phyloP scores from a whole-genome alignment of 2,329 filamentous ascomycete genomes.

The Raffaelea arxii region DNA sequence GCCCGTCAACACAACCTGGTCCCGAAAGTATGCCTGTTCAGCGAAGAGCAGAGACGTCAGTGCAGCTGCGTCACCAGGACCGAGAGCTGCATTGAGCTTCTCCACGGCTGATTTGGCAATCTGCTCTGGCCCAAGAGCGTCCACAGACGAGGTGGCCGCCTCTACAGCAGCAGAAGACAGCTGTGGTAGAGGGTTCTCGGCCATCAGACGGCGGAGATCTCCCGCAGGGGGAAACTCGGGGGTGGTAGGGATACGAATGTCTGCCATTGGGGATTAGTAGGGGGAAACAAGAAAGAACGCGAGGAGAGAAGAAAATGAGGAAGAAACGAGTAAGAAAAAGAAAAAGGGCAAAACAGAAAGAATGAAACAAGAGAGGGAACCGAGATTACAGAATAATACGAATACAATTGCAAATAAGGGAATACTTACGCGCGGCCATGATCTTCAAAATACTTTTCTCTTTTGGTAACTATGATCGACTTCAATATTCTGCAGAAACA shows the following conservation, averaged over 20 bases:
- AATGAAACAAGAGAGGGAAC: too few relatives aligned
- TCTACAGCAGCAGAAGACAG: not conserved
- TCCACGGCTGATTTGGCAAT: not conserved
- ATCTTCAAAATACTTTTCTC: too few relatives aligned
- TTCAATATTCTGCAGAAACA: too few relatives aligned
- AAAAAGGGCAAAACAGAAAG: too few relatives aligned
- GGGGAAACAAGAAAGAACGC: too few relatives aligned
- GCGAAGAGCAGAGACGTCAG: not conserved
- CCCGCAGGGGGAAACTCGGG: not conserved
- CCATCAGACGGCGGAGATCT: conserved; percentile 2
- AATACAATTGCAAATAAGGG: too few relatives aligned
- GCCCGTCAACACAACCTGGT: conserved; percentile 3
- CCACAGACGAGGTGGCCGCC: not conserved
- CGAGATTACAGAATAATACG: too few relatives aligned
- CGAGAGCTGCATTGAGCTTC: not conserved
- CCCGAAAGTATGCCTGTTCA: conserved; percentile 2
- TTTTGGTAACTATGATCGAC: too few relatives aligned
- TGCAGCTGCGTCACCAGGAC: not conserved
- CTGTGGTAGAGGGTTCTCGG: conserved; percentile 1
- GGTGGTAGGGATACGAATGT: not conserved
- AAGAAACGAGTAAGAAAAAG: too few relatives aligned
- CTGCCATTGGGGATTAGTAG: too few relatives aligned
- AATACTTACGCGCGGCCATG: too few relatives aligned
- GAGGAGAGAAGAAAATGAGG: too few relatives aligned
- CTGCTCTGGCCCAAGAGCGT: not conserved